Percentiles rank a stretch among this genome's conserved stretches.
Evolutionary conservation across 1,284 basidiomycete species (phyloP).

Genomic region (Pterula multifida): DNA sequence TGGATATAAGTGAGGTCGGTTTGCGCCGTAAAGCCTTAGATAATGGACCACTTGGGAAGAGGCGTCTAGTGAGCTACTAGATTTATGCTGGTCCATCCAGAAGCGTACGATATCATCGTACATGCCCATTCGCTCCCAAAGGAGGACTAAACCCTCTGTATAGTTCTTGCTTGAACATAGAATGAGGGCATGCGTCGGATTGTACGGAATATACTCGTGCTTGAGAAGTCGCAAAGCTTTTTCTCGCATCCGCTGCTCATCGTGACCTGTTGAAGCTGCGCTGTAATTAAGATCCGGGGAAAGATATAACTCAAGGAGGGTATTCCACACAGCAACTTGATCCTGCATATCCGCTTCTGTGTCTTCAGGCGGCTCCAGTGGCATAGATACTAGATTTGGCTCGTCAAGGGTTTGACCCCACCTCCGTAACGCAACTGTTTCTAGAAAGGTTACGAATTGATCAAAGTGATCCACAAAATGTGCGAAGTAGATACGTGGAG

Average conservation of each 20-base stretch:
- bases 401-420: constrained; percentile 65
- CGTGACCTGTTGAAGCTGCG: constrained; percentile 11
- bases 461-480: constrained; percentile 88
- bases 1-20: constrained; percentile 71
- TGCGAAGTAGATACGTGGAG: constrained; percentile 83
- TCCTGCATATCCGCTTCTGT: constrained; percentile 52
- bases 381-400: constrained; percentile 4
- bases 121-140: constrained; percentile 94
- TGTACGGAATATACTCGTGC: constrained; percentile 65
- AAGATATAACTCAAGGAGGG: constrained; percentile 89
- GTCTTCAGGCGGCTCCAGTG: constrained; percentile 22
- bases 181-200: constrained; percentile 84
- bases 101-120: constrained; percentile 90
- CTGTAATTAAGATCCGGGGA: constrained; percentile 24
- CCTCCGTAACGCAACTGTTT: constrained; percentile 70
- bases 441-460: constrained; percentile 81
- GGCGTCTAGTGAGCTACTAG: constrained; percentile 27
- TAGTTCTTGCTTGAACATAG: constrained; percentile 81
- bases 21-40: constrained; percentile 63
- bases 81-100: constrained; percentile 69
- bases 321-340: constrained; percentile 91
- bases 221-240: constrained; percentile 66
- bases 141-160: constrained; percentile 72
- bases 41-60: constrained; percentile 63
- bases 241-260: constrained; percentile 24